Percentiles rank a stretch among this genome's conserved stretches.
Conservation (phyloP, 2,329 filamentous ascomycete genomes). For the Talaromyces albobiverticillius region DNA sequence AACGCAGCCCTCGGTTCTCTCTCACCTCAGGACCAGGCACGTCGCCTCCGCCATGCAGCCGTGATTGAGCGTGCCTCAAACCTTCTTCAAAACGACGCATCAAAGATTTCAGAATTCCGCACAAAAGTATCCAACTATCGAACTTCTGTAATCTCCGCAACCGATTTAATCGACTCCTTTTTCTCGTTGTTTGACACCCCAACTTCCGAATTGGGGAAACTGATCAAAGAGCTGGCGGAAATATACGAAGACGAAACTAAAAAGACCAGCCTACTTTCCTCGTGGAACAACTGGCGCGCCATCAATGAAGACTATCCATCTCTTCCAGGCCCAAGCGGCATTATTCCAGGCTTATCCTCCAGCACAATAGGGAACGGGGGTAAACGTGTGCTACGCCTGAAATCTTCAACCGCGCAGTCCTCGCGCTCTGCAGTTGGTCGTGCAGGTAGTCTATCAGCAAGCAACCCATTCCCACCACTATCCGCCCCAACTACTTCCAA, state of each 20-base stretch:
- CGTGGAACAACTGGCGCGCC: slow-evolving; percentile 93
- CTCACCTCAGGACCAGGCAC: slow-evolving; percentile 76
- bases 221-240: slow-evolving; percentile 87
- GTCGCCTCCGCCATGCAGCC: slow-evolving; percentile 72
- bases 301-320: slow-evolving; percentile 96
- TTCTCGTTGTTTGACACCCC: slow-evolving; percentile 83
- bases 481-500: slow-evolving; percentile 26
- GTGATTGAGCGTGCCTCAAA: slow-evolving; percentile 83
- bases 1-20: slow-evolving; percentile 39
- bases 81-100: slow-evolving; percentile 72
- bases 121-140: slow-evolving; percentile 75
- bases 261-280: slow-evolving; percentile 68
- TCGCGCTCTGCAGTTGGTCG: slow-evolving; percentile 60
- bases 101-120: slow-evolving; percentile 76
- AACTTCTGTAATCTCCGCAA: slow-evolving; percentile 64
- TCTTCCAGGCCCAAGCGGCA: slow-evolving; percentile 70
- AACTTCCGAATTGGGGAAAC: slow-evolving; percentile 76
- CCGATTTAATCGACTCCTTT: slow-evolving; percentile 79
- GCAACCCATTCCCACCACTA: slow-evolving; percentile 48
- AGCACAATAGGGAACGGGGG: slow-evolving; percentile 60
- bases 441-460: slow-evolving; percentile 52
- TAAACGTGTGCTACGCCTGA: slow-evolving; percentile 61
- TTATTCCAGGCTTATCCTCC: slow-evolving; percentile 54
- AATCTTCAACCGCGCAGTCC: slow-evolving; percentile 67
- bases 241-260: slow-evolving; percentile 83